Evolutionary conservation across 23 red algal species (phyloP), one percentile per base, ranked within the genome.

Genomic region (Gracilariopsis chorda): DNA sequence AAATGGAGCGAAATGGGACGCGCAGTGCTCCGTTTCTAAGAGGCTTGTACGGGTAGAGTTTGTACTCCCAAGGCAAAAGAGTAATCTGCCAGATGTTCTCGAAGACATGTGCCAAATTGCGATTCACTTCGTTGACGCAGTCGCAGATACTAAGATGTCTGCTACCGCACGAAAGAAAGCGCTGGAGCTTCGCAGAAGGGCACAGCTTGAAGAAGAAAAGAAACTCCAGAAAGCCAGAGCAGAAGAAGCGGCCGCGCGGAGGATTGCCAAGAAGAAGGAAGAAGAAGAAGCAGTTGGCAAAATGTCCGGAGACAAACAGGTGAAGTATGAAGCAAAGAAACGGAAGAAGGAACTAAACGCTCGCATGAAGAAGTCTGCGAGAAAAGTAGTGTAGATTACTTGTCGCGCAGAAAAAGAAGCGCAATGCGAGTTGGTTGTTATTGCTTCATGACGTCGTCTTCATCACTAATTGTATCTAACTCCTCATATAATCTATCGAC

Each of bases 321-420:
- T 78, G 33, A 94, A 94, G 69, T 86, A 94, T 49, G 91, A 84
- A 42, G 91, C 86, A 43, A 94, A 94, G 81, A 84, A 86, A 46
- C 91, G 91, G 51, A 94, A 94, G 57, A 94, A 94, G 82, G 91
- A 80, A 67, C 36, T 94, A 13, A 82, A 80, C 43, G 75, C 74
- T 19, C 57, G 88, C 23, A 79, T 91, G 88, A 45, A 62, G 47
- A 91, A 91, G 77, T 36, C 40, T 41, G 71, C 63, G 47, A 79
- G 63, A 52, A 91, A 91, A 62, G 80, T 82, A 72, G 80, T 7
- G 47, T 51, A 85, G 36, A 19, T 44, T 34, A 17, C 25, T 49
- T 27, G 80, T 17, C 25, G 43, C 45, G 19, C 51, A 48, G 42
- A 28, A 3, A 25, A 55, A 1, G 48, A 53, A 19, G 39, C 24